A percentile compares a stretch with the other conserved stretches of the same genome.
Evolutionary conservation across 2,329 filamentous ascomycete genomes (phyloP).

Genomic region (Diaporthe sp.): DNA sequence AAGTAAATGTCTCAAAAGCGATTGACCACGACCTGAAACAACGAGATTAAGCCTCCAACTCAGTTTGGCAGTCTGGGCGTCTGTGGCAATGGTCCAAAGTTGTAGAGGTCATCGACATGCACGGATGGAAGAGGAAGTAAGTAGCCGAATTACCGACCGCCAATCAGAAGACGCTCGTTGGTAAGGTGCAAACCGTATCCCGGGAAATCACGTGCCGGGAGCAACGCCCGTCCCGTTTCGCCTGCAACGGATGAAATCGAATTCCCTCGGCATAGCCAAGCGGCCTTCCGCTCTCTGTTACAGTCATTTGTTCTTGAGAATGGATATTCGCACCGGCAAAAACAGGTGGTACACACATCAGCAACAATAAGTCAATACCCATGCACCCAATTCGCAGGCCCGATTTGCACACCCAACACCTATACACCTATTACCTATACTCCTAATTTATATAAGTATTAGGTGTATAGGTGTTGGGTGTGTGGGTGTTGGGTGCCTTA

Average conservation of each 20-base stretch:
- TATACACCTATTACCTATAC: no score
- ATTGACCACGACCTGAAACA: slow-evolving; percentile 2
- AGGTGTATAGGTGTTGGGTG: no score
- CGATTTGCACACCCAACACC: no score
- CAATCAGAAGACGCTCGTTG: slow-evolving; percentile 24
- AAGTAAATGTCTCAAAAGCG: background rate
- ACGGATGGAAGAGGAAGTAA: slow-evolving; percentile 9
- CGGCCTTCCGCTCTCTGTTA: background rate
- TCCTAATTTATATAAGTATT: no score
- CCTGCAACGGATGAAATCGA: slow-evolving; percentile 4
- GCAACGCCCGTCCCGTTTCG: slow-evolving; percentile 1
- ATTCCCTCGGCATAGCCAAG: slow-evolving; percentile 19
- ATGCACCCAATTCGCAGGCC: no score
- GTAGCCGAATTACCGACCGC: slow-evolving; percentile 35
- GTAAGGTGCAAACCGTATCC: slow-evolving; percentile 1
- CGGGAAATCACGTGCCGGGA: slow-evolving; percentile 30
- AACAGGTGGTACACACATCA: no score
- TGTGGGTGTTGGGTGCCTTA: no score
- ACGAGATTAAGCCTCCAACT: slow-evolving; percentile 17
- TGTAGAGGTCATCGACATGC: slow-evolving; percentile 33
- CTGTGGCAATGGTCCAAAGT: slow-evolving; percentile 22
- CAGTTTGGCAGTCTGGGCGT: slow-evolving; percentile 27
- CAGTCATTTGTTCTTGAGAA: background rate
- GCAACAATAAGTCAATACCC: no score
- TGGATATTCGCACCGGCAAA: no score